These are phyloP conservation scores for Leavenworthia alabamica DNA, from an alignment of 345 rosid genomes.

Conservation along the genomic window DNA sequence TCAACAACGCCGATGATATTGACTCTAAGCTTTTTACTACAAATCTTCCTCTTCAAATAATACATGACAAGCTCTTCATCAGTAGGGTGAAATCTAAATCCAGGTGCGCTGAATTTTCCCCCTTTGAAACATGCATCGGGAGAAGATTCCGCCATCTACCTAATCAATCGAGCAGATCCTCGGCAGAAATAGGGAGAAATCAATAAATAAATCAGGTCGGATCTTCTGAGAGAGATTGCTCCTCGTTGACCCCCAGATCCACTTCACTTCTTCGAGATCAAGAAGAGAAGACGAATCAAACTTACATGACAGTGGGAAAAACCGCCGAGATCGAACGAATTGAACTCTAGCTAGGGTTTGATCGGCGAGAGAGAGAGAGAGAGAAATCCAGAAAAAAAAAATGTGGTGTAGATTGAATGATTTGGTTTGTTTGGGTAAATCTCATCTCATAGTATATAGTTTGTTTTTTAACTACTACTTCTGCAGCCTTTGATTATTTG, in stretches of 20 bases:
- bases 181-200: not conserved
- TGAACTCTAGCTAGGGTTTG: slow-evolving; percentile 1
- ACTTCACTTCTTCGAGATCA: not conserved
- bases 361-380: not conserved
- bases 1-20: slow-evolving; percentile 64
- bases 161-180: not conserved
- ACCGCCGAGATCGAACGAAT: not conserved
- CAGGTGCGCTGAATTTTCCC: slow-evolving; percentile 65
- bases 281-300: not conserved
- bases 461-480: not conserved
- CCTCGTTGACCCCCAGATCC: not conserved
- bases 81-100: slow-evolving; percentile 91
- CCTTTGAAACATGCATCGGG: slow-evolving; percentile 28
- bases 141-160: slow-evolving; percentile 12
- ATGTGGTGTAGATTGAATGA: too few species aligned
- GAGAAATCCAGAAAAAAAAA: too few species aligned
- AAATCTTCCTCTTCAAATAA: slow-evolving; percentile 81
- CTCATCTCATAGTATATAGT: not conserved
- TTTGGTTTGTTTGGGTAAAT: not conserved
- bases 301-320: not conserved
- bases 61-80: slow-evolving; percentile 85
- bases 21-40: slow-evolving; percentile 43
- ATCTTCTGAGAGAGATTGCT: not conserved
- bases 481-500: not conserved
- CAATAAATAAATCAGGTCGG: not conserved